Percentiles rank a stretch among this genome's conserved stretches.
Conservation (phyloP, 495 filamentous ascomycete species). For the Daldinia vernicosa region DNA sequence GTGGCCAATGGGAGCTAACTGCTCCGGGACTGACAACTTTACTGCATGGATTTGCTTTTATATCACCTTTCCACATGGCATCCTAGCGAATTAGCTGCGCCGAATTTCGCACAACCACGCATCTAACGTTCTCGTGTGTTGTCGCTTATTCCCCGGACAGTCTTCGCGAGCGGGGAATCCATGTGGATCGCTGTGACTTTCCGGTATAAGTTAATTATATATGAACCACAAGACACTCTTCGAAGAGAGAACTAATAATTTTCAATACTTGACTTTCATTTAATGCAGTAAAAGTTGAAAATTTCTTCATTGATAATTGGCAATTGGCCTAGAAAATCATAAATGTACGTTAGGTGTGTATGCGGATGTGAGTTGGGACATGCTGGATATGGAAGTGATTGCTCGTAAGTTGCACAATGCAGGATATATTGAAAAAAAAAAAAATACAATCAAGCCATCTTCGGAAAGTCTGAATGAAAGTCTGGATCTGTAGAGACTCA, state of each 20-base stretch:
- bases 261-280: not conserved
- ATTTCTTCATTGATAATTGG: not conserved
- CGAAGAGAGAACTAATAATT: not conserved
- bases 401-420: not conserved
- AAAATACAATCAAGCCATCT: not conserved
- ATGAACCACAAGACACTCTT: not conserved
- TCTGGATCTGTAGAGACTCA: slow-evolving; percentile 8
- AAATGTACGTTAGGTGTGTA: too few species aligned
- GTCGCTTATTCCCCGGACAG: slow-evolving; percentile 30
- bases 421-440: not conserved
- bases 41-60: slow-evolving; percentile 15
- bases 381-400: too few species aligned
- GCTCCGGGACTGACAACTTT: slow-evolving; percentile 8
- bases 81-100: slow-evolving; percentile 20
- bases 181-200: slow-evolving; percentile 9
- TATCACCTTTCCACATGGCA: slow-evolving; percentile 12
- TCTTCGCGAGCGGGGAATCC: slow-evolving; percentile 31
- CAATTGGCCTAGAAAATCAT: too few species aligned
- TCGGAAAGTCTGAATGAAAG: slow-evolving; percentile 1
- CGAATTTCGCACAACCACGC: slow-evolving; percentile 30
- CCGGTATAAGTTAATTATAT: not conserved
- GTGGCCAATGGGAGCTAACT: slow-evolving; percentile 25
- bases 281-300: not conserved
- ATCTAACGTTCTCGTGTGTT: slow-evolving; percentile 25
- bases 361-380: too few species aligned